phyloP scores from a whole-genome alignment of 805 yeast species.

The Priceomyces carsonii region DNA sequence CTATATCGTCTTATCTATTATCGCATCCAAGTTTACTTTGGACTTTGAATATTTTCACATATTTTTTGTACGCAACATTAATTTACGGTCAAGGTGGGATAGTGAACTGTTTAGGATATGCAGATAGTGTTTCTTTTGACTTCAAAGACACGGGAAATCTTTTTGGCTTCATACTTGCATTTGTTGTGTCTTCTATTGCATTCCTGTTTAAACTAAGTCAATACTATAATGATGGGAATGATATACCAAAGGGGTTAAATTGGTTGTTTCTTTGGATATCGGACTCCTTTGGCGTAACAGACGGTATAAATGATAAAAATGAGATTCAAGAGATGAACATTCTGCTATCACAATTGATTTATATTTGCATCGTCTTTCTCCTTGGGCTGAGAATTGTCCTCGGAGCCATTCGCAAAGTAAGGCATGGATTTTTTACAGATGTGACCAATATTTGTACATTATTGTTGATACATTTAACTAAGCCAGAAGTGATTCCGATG shows the following conservation, averaged over 20 bases:
- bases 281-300: constrained; percentile 25
- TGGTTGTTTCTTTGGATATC: constrained; percentile 29
- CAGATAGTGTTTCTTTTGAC: constrained; percentile 7
- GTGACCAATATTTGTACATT: constrained; percentile 36
- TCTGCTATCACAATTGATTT: constrained; percentile 26
- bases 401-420: constrained; percentile 21
- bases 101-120: constrained; percentile 18
- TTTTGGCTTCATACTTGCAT: constrained; percentile 46
- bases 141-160: constrained; percentile 23
- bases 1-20: constrained; percentile 45
- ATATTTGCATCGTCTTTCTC: constrained; percentile 25
- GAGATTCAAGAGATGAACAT: constrained; percentile 23
- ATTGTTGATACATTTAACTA: constrained; percentile 55
- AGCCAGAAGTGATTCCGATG: constrained; percentile 56
- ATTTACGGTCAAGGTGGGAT: constrained; percentile 25
- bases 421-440: constrained; percentile 34
- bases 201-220: constrained; percentile 57
- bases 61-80: constrained; percentile 18
- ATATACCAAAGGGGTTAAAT: constrained; percentile 43
- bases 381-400: constrained; percentile 30
- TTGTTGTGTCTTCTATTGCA: constrained; percentile 46
- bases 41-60: constrained; percentile 48
- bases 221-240: constrained; percentile 54
- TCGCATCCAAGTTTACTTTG: constrained; percentile 40
- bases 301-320: constrained; percentile 18